Evolutionary conservation across 257 asterid species (phyloP), one percentile per base, ranked within the genome.

Genomic region (Solanum gracilifrons): DNA sequence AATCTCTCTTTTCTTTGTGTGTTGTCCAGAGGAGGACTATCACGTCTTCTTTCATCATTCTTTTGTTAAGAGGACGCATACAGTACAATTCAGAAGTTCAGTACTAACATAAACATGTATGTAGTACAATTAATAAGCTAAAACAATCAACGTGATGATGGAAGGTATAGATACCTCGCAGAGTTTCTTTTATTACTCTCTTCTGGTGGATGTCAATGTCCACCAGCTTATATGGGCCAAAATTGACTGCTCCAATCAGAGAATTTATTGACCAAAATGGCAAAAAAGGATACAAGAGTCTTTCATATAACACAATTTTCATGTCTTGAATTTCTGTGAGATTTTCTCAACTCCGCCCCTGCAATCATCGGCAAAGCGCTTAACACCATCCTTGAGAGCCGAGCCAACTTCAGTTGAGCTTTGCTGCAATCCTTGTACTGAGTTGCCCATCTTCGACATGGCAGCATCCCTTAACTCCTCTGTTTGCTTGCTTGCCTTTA

Each of bases 271-370:
- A 31, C 85, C 69, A 48, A 82, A 82, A 82, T 10, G 36, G 21
- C 71, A 48, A 82, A 82, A 60, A 82, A 18, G 20, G 31, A 82
- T 85, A 68, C 43, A 68, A 20, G 20, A 66, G 46, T 10, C 21
- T 9, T 64, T 5, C 62, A 75, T 16, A 48, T 60, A 75, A 21
- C 21, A 25, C 31, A 29, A n/a, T 83, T 23, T 79, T 97, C 93
- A 96, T 85, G 99, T 90, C 94, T 94, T 94, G 94, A 96, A 96
- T 93, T 91, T 95, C 87, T 95, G 98, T 3, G 99, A 92, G 74
- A 97, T 83, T 86, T 95, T 95, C 86, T 93, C 99, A 8, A 97
- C 97, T 64, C 98, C 98, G 66, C 90, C 98, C 92, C 92, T 96
- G 93, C 98, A 94, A 90, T 97, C 98, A 86, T 94, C 98, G 1